Evolutionary conservation across 495 filamentous ascomycete species (phyloP), one percentile per base, ranked within the genome.

Genomic region (Neurospora sp.): DNA sequence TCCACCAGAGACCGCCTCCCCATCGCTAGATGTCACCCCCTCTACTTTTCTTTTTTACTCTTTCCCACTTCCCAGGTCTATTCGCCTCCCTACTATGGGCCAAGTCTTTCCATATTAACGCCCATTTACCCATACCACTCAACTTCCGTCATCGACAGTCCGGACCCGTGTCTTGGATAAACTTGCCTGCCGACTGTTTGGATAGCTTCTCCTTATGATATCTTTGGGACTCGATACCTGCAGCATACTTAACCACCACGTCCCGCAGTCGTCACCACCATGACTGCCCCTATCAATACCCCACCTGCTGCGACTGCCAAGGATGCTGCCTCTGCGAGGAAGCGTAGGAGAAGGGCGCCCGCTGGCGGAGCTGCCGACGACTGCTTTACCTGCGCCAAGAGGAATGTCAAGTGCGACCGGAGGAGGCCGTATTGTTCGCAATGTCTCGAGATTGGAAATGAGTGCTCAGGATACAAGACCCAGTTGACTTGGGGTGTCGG

Each of bases 401-500:
- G 90, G 75, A 90, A 90, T 69, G 86, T 89, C 70, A 92, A 92
- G 80, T 99, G 96, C 83, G 96, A 99, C 82, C 90, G 96, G 70
- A 89, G 93, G 79, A 88, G 96, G 75, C 96, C 96, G 16, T 99
- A 98, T 81, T 99, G 96, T 81, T 94, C 93, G 65, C 94, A 93
- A 80, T 99, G 96, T 82, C 87, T 99, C 69, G 94, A 97, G 71
- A 84, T 91, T 73, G 93, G 94, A 71, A 95, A 93, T 78, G 94
- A 97, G 80, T 99, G 96, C 84, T 94, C 93, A 59, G 96, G 96
- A 73, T 99, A 99, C 85, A 96, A 96, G 83, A 98, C 96, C 27
- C 93, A 94, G 68, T 88, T 99, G 84, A 99, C 96, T 42, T 99
- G 96, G 96, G 96, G 95, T 14, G 92, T 99, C 42, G 96, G 96